Evolutionary conservation across 495 filamentous ascomycete genomes (phyloP).

Genomic region (Neurospora sp.): DNA sequence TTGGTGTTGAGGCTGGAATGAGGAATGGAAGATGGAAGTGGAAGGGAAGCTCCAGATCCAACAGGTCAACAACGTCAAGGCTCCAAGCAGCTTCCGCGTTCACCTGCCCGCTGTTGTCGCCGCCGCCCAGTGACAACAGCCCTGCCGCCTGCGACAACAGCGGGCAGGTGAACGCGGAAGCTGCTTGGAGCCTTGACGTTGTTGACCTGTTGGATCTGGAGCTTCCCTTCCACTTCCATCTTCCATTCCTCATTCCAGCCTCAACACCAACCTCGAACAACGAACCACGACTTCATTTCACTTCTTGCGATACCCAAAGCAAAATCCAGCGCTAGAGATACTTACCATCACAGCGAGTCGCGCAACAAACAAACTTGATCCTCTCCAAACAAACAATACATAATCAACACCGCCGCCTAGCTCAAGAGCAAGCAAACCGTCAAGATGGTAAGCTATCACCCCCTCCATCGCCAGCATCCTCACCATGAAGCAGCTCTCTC

Average conservation of each 20-base stretch:
- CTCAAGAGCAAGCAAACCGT: constrained; percentile 2
- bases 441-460: constrained; percentile 37
- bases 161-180: constrained; percentile 26
- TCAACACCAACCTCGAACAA: constrained; percentile 3
- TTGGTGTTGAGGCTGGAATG: too few relatives aligned
- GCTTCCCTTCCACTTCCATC: constrained; percentile 8
- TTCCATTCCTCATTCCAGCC: constrained; percentile 1
- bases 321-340: not conserved
- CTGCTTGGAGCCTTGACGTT: constrained; percentile 33
- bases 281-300: not conserved
- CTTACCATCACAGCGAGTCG: not conserved
- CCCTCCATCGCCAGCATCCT: not conserved
- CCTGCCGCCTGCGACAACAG: not conserved
- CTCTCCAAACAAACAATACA: not conserved
- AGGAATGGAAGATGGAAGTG: too few relatives aligned
- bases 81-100: too few relatives aligned
- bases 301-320: not conserved
- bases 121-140: not conserved
- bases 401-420: not conserved
- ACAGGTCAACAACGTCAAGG: too few relatives aligned
- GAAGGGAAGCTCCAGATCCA: too few relatives aligned
- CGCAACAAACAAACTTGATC: not conserved
- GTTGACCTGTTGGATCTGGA: not conserved
- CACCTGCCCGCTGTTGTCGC: too few relatives aligned
- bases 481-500: too few relatives aligned